phyloP scores from a whole-genome alignment of 129 eudicot genomes.

The Dittrichia graveolens region DNA sequence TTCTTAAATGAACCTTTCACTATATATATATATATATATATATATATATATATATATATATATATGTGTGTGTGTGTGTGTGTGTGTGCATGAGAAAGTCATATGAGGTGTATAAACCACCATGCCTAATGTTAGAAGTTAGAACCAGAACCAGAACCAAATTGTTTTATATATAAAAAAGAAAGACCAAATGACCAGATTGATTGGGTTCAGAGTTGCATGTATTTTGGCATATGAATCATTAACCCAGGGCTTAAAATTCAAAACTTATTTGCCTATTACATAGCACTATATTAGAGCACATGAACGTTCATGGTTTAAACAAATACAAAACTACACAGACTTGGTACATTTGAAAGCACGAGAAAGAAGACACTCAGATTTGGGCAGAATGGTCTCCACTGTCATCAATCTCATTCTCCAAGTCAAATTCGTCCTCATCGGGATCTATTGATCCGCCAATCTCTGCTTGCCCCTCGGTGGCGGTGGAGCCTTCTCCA shows the following conservation, averaged over 20 bases:
- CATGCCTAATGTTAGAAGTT: too few species aligned
- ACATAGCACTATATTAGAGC: slow-evolving; percentile 12
- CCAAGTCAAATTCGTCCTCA: slow-evolving; percentile 50
- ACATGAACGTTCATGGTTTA: slow-evolving; percentile 4
- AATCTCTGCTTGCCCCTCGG: slow-evolving; percentile 22
- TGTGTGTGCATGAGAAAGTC: too few species aligned
- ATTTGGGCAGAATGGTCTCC: slow-evolving; percentile 42
- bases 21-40: too few species aligned
- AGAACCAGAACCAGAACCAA: too few species aligned
- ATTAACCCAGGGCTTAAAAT: neutral
- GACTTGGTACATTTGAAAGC: slow-evolving; percentile 23
- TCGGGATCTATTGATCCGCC: slow-evolving; percentile 56
- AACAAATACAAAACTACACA: slow-evolving; percentile 25
- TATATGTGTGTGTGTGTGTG: too few species aligned
- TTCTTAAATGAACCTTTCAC: too few species aligned
- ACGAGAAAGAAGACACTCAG: slow-evolving; percentile 5
- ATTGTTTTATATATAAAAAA: too few species aligned
- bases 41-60: too few species aligned
- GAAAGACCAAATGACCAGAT: too few species aligned
- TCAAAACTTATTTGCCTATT: slow-evolving; percentile 26
- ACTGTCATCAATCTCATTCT: slow-evolving; percentile 65
- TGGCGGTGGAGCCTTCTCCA: slow-evolving; percentile 42
- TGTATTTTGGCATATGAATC: too few species aligned
- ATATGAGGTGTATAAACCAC: too few species aligned
- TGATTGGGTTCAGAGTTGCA: too few species aligned